These are phyloP conservation scores for Tulasnella calospora DNA, from an alignment of 768 basidiomycete genomes.

Conservation along the genomic window DNA sequence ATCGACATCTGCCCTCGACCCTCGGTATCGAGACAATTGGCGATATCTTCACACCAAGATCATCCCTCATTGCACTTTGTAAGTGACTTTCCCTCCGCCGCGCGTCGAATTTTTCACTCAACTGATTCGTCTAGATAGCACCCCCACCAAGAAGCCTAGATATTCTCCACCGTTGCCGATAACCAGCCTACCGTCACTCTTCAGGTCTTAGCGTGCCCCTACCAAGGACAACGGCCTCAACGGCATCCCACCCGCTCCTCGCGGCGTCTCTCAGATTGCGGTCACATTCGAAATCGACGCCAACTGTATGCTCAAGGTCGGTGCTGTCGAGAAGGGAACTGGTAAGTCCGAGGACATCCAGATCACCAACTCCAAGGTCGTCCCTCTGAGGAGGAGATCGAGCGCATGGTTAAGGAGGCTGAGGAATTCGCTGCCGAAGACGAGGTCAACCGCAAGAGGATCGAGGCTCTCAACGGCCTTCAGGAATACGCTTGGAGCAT, in stretches of 20 bases:
- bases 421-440: slow-evolving; percentile 85
- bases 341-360: slow-evolving; percentile 86
- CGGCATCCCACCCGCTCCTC: slow-evolving; percentile 87
- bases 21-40: slow-evolving; percentile 98
- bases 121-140: slow-evolving; percentile 34
- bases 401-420: slow-evolving; percentile 91
- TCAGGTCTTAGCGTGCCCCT: slow-evolving; percentile 62
- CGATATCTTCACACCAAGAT: slow-evolving; percentile 96
- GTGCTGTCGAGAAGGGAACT: slow-evolving; percentile 87
- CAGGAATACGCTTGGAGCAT: slow-evolving; percentile 80
- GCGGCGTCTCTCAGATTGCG: slow-evolving; percentile 95
- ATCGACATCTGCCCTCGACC: slow-evolving; percentile 95
- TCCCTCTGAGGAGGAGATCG: slow-evolving; percentile 82
- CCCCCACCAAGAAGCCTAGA: slow-evolving; percentile 95
- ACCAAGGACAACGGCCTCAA: slow-evolving; percentile 98
- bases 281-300: slow-evolving; percentile 94
- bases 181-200: slow-evolving; percentile 69
- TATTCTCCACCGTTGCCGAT: slow-evolving; percentile 80
- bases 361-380: slow-evolving; percentile 94
- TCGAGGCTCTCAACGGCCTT: slow-evolving; percentile 77
- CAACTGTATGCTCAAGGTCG: slow-evolving; percentile 93
- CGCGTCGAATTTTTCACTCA: no score
- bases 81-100: background rate
- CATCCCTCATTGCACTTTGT: slow-evolving; percentile 91
- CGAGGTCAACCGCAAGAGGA: slow-evolving; percentile 69